Base-by-base conservation (phyloP, 2,329 filamentous ascomycete genomes). In the Ophiocordyceps camponoti-rufipedis region DNA sequence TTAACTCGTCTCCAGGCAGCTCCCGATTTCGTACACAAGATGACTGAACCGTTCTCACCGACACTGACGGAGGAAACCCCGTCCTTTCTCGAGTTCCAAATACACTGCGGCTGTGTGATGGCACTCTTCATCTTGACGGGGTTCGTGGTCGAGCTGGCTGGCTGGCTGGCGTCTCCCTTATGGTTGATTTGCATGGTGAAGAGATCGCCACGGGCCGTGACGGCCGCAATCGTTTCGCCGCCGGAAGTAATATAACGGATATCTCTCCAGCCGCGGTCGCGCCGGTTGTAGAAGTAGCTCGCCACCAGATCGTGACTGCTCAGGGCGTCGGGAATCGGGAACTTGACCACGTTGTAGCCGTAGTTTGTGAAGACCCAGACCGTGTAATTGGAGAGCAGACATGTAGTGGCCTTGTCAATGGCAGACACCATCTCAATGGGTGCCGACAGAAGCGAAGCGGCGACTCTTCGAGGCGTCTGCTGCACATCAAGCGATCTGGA, bases 341-440 rank as follows among this genome's bases (percentile, higher is more conserved):
- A 94, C 42, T 78, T 79, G 46, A 96, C 71, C 51, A 86, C 85
- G n/a, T 87, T 86, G 58, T 94, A 96, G 5, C 89, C 89, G 55
- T 94, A 96, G 52, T 93, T 93, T 1, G 87, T 89, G 54, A 98
- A 94, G 0, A 98, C 81, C 71, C 84, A 93, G 10, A 96, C 86
- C 18, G 87, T 86, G 52, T 84, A 80, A 53, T 87, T 94, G 43
- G 87, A 82, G 3, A 98, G 72, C 28, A 98, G 65, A 50, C 87
- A 82, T 1, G 82, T 80, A 0, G 91, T 95, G 7, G 91, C 91
- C 52, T 80, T 81, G 56, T 96, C 89, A 48, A 93, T 94, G 4
- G 88, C 89, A 0, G 85, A 83, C 0, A 91, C 85, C 58, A 82
- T 83, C 28, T 74, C 67, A 45, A 98, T 94, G 0, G 59, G 75